phyloP scores from a whole-genome alignment of 306 rosid genomes.

The Luffa acutangula region DNA sequence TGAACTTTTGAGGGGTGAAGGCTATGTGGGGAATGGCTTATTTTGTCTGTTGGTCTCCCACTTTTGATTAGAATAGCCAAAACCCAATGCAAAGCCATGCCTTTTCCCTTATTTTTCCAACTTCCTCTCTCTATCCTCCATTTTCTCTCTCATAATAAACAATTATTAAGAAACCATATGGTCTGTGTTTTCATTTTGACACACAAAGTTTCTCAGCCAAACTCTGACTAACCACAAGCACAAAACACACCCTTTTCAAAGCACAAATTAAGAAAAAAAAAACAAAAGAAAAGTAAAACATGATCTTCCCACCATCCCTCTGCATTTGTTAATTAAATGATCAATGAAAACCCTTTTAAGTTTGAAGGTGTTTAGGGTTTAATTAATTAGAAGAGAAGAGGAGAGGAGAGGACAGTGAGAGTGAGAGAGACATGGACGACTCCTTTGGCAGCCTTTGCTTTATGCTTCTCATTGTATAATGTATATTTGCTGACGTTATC shows the following conservation, averaged over 20 bases:
- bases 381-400: not conserved
- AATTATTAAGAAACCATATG: too few relatives aligned
- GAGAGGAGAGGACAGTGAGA: not conserved
- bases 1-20: too few relatives aligned
- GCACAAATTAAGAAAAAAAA: not conserved
- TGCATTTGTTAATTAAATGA: too few relatives aligned
- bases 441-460: conserved; percentile 7
- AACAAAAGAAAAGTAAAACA: too few relatives aligned
- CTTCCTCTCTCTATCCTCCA: too few relatives aligned
- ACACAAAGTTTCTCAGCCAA: too few relatives aligned
- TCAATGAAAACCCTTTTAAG: not conserved
- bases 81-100: not conserved
- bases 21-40: not conserved
- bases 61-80: not conserved
- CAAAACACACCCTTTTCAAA: not conserved
- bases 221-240: not conserved
- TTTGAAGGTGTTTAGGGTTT: too few relatives aligned
- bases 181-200: not conserved
- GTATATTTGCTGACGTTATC: conserved; percentile 1
- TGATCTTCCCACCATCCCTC: too few relatives aligned
- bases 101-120: not conserved
- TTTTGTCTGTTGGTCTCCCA: not conserved
- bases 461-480: not conserved
- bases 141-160: not conserved
- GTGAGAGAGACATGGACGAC: conserved; percentile 7